These are phyloP conservation scores for Lachancea waltii DNA, from an alignment of 805 yeast genomes.

Conservation along the genomic window DNA sequence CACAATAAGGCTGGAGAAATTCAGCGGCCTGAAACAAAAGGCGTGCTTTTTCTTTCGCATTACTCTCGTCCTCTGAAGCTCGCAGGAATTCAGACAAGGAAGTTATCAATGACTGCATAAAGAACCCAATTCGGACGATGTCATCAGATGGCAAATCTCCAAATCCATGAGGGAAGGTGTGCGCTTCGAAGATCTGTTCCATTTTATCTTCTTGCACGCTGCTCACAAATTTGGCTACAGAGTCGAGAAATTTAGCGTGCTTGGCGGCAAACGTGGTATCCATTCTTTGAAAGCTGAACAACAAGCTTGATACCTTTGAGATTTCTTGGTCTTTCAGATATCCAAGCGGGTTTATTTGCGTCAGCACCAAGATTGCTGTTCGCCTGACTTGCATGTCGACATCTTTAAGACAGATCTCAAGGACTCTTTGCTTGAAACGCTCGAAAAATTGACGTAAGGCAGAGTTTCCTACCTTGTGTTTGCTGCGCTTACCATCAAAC, in stretches of 20 bases:
- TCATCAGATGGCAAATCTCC: slow-evolving; percentile 15
- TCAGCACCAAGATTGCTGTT: slow-evolving; percentile 45
- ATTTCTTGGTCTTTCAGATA: slow-evolving; percentile 57
- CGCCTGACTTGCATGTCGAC: slow-evolving; percentile 49
- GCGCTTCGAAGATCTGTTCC: slow-evolving; percentile 34
- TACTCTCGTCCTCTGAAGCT: slow-evolving; percentile 8
- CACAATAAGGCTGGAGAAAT: slow-evolving; percentile 27
- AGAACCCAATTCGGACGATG: slow-evolving; percentile 22
- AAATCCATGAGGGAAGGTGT: slow-evolving; percentile 13
- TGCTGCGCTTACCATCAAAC: slow-evolving; percentile 19
- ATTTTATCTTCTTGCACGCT: slow-evolving; percentile 38
- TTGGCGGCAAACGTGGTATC: slow-evolving; percentile 29
- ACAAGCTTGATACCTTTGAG: slow-evolving; percentile 37
- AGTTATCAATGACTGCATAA: slow-evolving; percentile 22
- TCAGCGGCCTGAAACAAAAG: slow-evolving; percentile 30
- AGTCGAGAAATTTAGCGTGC: slow-evolving; percentile 33
- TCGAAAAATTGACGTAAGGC: slow-evolving; percentile 76
- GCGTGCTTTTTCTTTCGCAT: slow-evolving; percentile 13
- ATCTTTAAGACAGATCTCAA: slow-evolving; percentile 56
- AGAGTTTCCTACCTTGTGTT: slow-evolving; percentile 39
- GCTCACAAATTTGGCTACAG: slow-evolving; percentile 50
- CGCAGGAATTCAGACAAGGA: slow-evolving; percentile 20
- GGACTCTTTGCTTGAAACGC: slow-evolving; percentile 56
- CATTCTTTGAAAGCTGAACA: slow-evolving; percentile 35
- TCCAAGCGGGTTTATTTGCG: slow-evolving; percentile 52